Evolutionary conservation across 73 alveolate genomes (phyloP).

Genomic region (Symbiodinium natans): DNA sequence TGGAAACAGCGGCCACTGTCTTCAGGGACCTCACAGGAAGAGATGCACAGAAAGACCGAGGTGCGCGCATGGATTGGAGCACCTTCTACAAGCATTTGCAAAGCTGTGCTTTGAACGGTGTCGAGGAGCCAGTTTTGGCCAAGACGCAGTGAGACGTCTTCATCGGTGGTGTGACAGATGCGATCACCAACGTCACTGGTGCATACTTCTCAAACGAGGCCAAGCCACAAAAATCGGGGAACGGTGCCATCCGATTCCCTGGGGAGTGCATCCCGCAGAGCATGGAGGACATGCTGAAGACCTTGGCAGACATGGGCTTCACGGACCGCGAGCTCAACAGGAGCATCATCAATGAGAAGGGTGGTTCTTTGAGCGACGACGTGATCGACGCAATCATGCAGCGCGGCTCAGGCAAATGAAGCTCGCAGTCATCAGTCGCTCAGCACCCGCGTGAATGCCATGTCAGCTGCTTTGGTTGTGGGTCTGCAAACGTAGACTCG

Average conservation of each 20-base stretch:
- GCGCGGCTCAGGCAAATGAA: not conserved
- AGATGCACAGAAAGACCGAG: constrained; percentile 38
- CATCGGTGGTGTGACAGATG: constrained; percentile 56
- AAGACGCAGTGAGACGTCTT: constrained; percentile 24
- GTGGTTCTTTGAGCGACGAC: constrained; percentile 53
- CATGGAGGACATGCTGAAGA: constrained; percentile 73
- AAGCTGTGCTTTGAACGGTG: constrained; percentile 74
- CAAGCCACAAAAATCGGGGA: not conserved
- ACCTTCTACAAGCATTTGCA: constrained; percentile 75
- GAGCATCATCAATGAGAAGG: constrained; percentile 63
- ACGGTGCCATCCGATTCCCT: constrained; percentile 3
- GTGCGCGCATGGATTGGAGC: constrained; percentile 88
- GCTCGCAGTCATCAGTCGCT: not conserved
- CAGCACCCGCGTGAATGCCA: too few species aligned
- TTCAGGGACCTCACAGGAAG: constrained; percentile 80
- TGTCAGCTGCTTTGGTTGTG: not conserved
- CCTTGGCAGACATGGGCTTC: constrained; percentile 89
- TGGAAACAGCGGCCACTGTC: constrained; percentile 53
- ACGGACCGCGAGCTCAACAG: constrained; percentile 42
- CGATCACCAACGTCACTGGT: constrained; percentile 28
- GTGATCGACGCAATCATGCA: constrained; percentile 75
- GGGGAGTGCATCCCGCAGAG: constrained; percentile 61
- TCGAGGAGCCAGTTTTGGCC: not conserved
- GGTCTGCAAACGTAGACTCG: not conserved
- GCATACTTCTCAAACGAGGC: constrained; percentile 8